Conservation (phyloP, 768 basidiomycete species). For the Piloderma croceum region DNA sequence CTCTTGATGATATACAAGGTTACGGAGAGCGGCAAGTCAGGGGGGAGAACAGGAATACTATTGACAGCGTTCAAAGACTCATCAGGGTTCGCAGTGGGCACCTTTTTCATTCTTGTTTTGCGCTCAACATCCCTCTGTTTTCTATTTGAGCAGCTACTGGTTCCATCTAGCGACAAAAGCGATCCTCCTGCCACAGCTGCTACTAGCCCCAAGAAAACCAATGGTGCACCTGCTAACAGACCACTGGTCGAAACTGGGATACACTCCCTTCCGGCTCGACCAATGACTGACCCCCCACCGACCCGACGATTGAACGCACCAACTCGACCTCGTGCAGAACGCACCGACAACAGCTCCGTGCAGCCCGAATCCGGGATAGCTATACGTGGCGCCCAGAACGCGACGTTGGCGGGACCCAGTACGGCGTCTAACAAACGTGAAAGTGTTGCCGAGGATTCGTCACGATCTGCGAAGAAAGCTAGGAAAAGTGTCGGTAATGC, state of each 20-base stretch:
- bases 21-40: conserved; percentile 18
- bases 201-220: too few species aligned
- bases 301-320: not conserved
- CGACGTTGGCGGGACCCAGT: conserved; percentile 6
- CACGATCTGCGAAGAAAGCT: conserved; percentile 31
- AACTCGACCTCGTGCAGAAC: conserved; percentile 9
- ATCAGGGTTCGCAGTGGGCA: conserved; percentile 55
- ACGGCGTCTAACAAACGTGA: conserved; percentile 21
- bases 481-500: conserved; percentile 20
- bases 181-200: conserved; percentile 9
- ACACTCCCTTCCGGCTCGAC: conserved; percentile 11
- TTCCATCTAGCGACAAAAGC: conserved; percentile 17
- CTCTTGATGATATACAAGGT: conserved; percentile 24
- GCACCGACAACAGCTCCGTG: conserved; percentile 4
- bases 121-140: conserved; percentile 32
- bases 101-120: conserved; percentile 30
- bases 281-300: conserved; percentile 3
- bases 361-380: not conserved
- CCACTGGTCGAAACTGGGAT: not conserved
- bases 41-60: conserved; percentile 17
- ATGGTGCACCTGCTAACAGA: not conserved
- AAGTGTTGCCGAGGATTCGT: conserved; percentile 25
- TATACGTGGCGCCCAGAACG: conserved; percentile 14
- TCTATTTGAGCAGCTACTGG: conserved; percentile 42
- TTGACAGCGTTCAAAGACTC: conserved; percentile 34